A percentile compares a stretch with the other conserved stretches of the same genome.
Conservation (phyloP, 345 rosid species). For the Gossypium mustelinum region DNA sequence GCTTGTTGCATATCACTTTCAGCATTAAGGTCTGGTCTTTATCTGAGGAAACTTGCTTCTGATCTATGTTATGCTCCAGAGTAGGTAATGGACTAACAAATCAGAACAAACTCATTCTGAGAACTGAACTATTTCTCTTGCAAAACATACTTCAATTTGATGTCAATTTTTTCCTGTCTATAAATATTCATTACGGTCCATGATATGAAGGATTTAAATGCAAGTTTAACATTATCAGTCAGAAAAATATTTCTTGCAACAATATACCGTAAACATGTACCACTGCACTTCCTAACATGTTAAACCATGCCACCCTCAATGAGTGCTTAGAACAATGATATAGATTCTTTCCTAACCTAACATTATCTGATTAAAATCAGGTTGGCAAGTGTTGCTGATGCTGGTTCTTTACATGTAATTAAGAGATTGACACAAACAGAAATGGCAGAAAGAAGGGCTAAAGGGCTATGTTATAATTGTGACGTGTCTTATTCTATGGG, state of each 20-base stretch:
- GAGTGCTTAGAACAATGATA: constrained; percentile 9
- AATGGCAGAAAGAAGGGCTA: too few relatives aligned
- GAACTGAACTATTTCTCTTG: constrained; percentile 13
- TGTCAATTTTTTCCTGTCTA: background rate
- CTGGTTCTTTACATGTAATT: constrained; percentile 1
- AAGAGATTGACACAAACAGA: too few relatives aligned
- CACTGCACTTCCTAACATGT: background rate
- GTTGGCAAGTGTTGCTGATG: background rate
- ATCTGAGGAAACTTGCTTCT: constrained; percentile 66
- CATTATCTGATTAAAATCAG: background rate
- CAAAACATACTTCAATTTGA: background rate
- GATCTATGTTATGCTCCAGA: constrained; percentile 53
- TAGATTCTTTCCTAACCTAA: background rate
- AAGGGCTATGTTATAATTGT: too few relatives aligned
- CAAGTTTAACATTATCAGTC: background rate
- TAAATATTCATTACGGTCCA: background rate
- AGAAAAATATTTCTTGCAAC: background rate
- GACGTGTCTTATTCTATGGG: too few relatives aligned
- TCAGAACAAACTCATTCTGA: background rate
- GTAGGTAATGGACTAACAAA: constrained; percentile 11
- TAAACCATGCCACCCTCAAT: background rate
- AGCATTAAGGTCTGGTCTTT: constrained; percentile 98
- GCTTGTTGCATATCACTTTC: constrained; percentile 91
- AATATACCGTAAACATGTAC: background rate
- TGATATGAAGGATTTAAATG: background rate